phyloP scores from a whole-genome alignment of 1,139 yeast species.

The Pichia sp. region DNA sequence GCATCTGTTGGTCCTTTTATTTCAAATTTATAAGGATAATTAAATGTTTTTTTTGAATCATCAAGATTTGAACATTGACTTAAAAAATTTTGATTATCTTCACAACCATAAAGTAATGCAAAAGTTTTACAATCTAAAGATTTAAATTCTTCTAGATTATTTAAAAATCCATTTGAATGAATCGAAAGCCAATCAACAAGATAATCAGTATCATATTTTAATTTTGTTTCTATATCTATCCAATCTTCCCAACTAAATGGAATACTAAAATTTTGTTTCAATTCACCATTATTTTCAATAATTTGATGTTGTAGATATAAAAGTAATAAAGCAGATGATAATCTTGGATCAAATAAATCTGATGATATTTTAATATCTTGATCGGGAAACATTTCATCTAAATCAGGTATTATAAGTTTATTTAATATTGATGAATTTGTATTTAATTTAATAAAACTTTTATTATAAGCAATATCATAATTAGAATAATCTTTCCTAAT shows the following conservation, averaged over 20 bases:
- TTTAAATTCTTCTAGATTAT: constrained; percentile 10
- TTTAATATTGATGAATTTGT: constrained; percentile 4
- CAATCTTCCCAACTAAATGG: constrained; percentile 30
- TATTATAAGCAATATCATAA: not conserved
- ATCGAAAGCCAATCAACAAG: constrained; percentile 16
- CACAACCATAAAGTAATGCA: constrained; percentile 19
- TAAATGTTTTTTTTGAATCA: not conserved
- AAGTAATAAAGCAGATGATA: constrained; percentile 23
- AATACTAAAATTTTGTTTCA: constrained; percentile 20
- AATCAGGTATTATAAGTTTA: constrained; percentile 11
- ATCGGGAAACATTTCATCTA: constrained; percentile 9
- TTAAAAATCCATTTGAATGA: constrained; percentile 10
- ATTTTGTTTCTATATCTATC: constrained; percentile 25
- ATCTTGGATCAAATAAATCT: constrained; percentile 24
- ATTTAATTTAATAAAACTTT: not conserved
- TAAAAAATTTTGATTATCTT: constrained; percentile 11
- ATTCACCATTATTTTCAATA: constrained; percentile 12
- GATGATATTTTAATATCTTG: not conserved
- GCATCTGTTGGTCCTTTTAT: constrained; percentile 15
- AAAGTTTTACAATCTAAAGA: constrained; percentile 19
- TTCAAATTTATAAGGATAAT: constrained; percentile 22
- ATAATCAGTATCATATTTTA: constrained; percentile 17
- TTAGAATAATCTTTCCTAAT: too few relatives aligned
- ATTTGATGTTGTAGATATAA: constrained; percentile 20
- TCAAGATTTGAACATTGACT: constrained; percentile 14